Conservation (phyloP, 306 rosid species). For the Prunus mongolica region DNA sequence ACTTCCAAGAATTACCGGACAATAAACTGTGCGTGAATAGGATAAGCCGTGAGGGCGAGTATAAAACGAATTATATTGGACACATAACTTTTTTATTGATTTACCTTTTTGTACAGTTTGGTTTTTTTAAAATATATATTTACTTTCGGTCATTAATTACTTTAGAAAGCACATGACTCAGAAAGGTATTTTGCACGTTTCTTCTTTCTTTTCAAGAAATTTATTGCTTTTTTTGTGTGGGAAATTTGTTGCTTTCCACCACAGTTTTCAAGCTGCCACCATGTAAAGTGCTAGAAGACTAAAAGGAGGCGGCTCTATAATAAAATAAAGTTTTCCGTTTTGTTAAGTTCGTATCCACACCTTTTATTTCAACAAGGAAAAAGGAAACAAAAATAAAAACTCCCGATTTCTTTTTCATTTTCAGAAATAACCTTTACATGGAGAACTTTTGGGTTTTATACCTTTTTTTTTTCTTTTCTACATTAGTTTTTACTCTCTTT, state of each 20-base stretch:
- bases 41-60: too few relatives aligned
- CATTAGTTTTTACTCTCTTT: too few relatives aligned
- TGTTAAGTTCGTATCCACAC: neutral
- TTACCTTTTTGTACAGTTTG: neutral
- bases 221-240: neutral
- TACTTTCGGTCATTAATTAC: conserved; percentile 22
- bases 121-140: neutral
- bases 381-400: neutral
- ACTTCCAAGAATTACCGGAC: neutral
- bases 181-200: conserved; percentile 16
- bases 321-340: neutral
- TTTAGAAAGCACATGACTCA: conserved; percentile 27
- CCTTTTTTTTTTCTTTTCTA: too few relatives aligned
- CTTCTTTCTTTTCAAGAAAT: neutral
- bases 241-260: neutral
- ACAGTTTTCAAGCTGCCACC: conserved; percentile 9
- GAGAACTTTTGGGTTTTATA: too few relatives aligned
- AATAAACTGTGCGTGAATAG: neutral
- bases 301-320: conserved; percentile 33
- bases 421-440: too few relatives aligned
- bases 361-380: neutral
- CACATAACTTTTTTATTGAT: neutral
- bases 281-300: conserved; percentile 27
- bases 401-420: neutral
- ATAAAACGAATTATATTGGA: neutral